These are phyloP conservation scores for Pseudogymnoascus sp. DNA, from an alignment of 2,329 filamentous ascomycete species.

Conservation along the genomic window DNA sequence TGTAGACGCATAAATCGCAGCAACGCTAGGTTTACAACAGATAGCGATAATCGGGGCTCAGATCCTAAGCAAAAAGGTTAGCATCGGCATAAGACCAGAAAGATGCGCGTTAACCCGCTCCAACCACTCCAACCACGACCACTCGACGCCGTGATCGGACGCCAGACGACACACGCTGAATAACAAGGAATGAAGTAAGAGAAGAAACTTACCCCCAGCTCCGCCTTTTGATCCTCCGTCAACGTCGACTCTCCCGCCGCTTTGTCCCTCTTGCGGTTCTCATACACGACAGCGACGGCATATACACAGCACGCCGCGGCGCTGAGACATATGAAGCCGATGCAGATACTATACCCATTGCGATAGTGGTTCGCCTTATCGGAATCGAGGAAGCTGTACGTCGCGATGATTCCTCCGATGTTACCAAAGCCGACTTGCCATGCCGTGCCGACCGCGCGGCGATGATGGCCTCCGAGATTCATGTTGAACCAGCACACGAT, in stretches of 20 bases:
- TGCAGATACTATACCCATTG: conserved; percentile 68
- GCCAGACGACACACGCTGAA: neutral
- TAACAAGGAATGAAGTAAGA: neutral
- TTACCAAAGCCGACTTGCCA: conserved; percentile 77
- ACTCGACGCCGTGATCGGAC: neutral
- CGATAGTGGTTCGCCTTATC: conserved; percentile 60
- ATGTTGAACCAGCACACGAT: conserved; percentile 78
- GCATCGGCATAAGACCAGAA: neutral
- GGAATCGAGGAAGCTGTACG: conserved; percentile 54
- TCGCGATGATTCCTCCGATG: conserved; percentile 70
- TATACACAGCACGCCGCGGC: conserved; percentile 55
- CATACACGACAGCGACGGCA: conserved; percentile 44
- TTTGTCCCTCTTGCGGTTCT: conserved; percentile 54
- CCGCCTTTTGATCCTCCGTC: conserved; percentile 52
- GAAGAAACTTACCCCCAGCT: conserved; percentile 32
- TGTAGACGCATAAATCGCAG: conserved; percentile 1
- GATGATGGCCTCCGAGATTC: conserved; percentile 67
- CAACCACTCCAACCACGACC: neutral
- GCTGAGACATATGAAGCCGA: conserved; percentile 65
- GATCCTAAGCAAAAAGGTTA: conserved; percentile 20
- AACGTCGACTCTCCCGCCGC: conserved; percentile 38
- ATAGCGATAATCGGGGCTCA: conserved; percentile 29
- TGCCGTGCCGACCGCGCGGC: conserved; percentile 61
- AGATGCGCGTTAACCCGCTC: neutral
- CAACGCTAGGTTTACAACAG: conserved; percentile 16